A percentile compares a stretch with the other conserved stretches of the same genome.
Evolutionary conservation across 352 stramenopile genomes (phyloP).

Genomic region (Phytopythium montanum): DNA sequence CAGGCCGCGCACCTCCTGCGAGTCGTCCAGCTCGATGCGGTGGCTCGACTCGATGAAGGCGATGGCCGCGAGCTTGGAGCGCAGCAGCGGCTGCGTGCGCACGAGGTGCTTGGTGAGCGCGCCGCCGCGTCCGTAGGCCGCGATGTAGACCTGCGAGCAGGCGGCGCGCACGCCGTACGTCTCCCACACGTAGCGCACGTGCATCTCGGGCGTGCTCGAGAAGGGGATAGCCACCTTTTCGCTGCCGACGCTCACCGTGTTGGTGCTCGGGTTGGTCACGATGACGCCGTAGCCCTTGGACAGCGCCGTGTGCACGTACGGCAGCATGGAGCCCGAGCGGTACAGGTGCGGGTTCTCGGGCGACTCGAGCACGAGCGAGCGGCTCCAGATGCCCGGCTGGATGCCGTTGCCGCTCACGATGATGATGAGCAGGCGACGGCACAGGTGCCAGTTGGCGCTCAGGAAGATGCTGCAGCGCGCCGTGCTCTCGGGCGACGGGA

Average conservation of each 20-base stretch:
- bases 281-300: conserved; percentile 77
- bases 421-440: conserved; percentile 63
- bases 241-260: conserved; percentile 78
- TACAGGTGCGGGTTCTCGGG: too few relatives aligned
- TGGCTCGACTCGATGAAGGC: conserved; percentile 87
- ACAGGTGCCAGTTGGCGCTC: conserved; percentile 83
- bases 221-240: conserved; percentile 82
- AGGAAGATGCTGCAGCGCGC: conserved; percentile 80
- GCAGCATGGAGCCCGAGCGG: conserved; percentile 89
- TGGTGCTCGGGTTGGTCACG: conserved; percentile 91
- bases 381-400: conserved; percentile 88
- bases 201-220: conserved; percentile 83
- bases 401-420: conserved; percentile 84
- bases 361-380: conserved; percentile 77
- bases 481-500: conserved; percentile 59
- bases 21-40: conserved; percentile 67
- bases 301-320: conserved; percentile 79
- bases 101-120: conserved; percentile 75
- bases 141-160: conserved; percentile 87
- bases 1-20: too few relatives aligned
- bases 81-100: conserved; percentile 72
- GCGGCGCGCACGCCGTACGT: conserved; percentile 82
- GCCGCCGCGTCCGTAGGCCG: conserved; percentile 85
- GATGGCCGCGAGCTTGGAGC: conserved; percentile 80
- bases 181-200: conserved; percentile 86